A percentile compares a stretch with the other conserved stretches of the same genome.
Conservation (phyloP, 306 rosid species). For the Phaseolus lunatus region DNA sequence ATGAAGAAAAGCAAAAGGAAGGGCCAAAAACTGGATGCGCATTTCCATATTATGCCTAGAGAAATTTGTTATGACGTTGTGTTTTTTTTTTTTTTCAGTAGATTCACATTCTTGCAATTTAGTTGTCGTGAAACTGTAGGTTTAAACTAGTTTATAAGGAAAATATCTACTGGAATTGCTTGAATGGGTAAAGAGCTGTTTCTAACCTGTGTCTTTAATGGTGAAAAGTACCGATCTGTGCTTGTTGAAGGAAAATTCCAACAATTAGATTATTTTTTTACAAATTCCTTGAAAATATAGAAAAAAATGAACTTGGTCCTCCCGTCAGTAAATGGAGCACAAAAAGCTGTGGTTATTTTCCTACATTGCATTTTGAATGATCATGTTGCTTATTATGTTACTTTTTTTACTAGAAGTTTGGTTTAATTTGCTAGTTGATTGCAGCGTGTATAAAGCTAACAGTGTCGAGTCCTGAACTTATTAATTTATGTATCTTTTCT, state of each 20-base stretch:
- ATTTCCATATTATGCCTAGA: neutral
- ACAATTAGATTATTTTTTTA: neutral
- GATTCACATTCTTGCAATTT: neutral
- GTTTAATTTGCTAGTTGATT: neutral
- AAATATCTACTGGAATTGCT: neutral
- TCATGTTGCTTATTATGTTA: neutral
- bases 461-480: neutral
- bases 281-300: neutral
- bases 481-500: neutral
- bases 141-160: neutral
- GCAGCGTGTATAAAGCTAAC: neutral
- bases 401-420: neutral
- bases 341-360: neutral
- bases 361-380: neutral
- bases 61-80: neutral
- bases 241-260: neutral
- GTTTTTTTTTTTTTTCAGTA: neutral
- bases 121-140: neutral
- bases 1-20: neutral
- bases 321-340: neutral
- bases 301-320: neutral
- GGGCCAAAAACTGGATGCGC: neutral
- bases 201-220: conserved; percentile 11
- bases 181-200: conserved; percentile 4
- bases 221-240: neutral